Base-by-base conservation (phyloP, 306 rosid species). In the Luffa aegyptiaca region DNA sequence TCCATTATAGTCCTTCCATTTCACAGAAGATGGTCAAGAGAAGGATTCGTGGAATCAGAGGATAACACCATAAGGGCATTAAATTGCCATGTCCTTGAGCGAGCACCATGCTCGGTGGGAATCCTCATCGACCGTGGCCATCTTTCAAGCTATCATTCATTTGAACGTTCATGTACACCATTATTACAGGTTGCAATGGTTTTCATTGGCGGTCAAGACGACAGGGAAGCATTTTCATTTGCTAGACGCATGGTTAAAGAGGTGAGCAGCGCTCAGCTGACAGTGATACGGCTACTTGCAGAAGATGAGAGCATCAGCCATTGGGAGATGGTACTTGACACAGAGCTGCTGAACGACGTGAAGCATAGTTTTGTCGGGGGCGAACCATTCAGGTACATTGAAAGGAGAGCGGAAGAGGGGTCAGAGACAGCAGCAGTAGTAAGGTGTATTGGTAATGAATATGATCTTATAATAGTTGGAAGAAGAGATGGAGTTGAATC, bases 201-300 rank as follows among this genome's bases (percentile, higher is more conserved):
- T 26, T 92, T 80, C 87, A 37, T 92, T 6, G 97, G 93, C 12
- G 93, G 97, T 0, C 72, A 70, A 33, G 97, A 92, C 8, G 97
- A 92, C n/a, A 84, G 88, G 59, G 97, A 92, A 44, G 90, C 92
- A 0, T 48, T 89, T 5, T 66, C 55, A 2, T 55, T 92, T 0
- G 83, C 89, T 0, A 85, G 71, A 63, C 87, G 89, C 35, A 88
- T 92, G 92, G 68, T 86, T 0, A 86, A 53, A 16, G 90, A 89
- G 42, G 70, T 90, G 0, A 76, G 81, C 39, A 86, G 4, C 2
- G 56, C 48, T 11, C 81, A 21, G 31, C 45, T 78, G 31, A 78
- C 81, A 2, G 31, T 78, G 31, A 62, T 58, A 56, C 85, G 83
- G 37, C 68, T 90, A 18, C 77, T 84, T 17, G 64, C 42, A 55